Percentiles rank a stretch among this genome's conserved stretches.
phyloP scores from a whole-genome alignment of 2,329 filamentous ascomycete species.

The Cercospora sp. region DNA sequence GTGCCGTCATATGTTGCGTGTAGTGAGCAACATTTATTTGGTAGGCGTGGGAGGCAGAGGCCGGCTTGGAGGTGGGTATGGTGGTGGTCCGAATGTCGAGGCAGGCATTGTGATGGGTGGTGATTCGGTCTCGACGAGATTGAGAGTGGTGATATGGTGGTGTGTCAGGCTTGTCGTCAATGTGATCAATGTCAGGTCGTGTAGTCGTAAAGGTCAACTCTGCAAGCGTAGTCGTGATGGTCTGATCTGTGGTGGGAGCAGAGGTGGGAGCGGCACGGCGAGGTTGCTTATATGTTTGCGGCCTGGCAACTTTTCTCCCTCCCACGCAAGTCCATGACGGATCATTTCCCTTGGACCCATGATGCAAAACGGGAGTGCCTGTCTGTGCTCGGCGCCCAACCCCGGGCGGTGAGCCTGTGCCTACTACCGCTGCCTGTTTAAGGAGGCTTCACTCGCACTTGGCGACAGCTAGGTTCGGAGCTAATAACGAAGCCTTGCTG shows the following conservation, averaged over 20 bases:
- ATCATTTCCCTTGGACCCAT: conserved; percentile 27
- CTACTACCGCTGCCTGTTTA: neutral
- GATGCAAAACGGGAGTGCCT: conserved; percentile 29
- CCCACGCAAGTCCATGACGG: conserved; percentile 20
- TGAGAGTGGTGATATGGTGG: neutral
- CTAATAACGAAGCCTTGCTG: conserved; percentile 3
- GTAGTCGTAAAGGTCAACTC: conserved; percentile 8
- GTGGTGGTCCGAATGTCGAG: conserved; percentile 50
- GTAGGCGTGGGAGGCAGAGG: conserved; percentile 48
- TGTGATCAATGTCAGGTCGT: conserved; percentile 1
- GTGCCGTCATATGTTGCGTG: conserved; percentile 1
- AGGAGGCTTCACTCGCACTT: conserved; percentile 7
- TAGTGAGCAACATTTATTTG: conserved; percentile 37
- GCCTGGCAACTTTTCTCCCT: conserved; percentile 8
- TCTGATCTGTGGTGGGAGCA: neutral
- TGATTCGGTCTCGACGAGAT: neutral
- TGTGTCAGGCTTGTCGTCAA: neutral
- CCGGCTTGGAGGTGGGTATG: conserved; percentile 50
- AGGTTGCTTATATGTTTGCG: conserved; percentile 21
- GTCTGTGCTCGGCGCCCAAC: conserved; percentile 13
- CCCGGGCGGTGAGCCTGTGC: conserved; percentile 17
- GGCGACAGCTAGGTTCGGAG: conserved; percentile 15
- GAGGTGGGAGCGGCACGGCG: neutral
- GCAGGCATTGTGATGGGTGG: conserved; percentile 39
- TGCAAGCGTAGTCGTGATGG: conserved; percentile 7